Conservation (phyloP, 306 rosid species). For the Cicer arietinum region DNA sequence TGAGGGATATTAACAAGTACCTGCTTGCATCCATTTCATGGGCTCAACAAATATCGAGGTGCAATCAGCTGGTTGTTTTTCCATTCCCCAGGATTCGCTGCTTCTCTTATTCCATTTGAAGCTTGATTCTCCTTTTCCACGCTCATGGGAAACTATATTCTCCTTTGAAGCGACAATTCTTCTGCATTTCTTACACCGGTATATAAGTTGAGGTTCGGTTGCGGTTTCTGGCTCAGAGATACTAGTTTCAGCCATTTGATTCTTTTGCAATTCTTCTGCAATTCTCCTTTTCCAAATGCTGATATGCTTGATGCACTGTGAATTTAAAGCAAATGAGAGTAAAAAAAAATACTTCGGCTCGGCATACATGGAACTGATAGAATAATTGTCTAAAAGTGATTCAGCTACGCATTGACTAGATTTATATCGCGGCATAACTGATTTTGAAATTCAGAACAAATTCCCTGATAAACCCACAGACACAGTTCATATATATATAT, state of each 20-base stretch:
- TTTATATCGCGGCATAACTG: neutral
- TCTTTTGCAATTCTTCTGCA: neutral
- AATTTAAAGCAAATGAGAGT: conserved; percentile 28
- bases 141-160: conserved; percentile 66
- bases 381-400: neutral
- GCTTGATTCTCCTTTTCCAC: conserved; percentile 72
- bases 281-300: conserved; percentile 27
- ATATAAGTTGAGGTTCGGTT: conserved; percentile 54
- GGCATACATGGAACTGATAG: neutral
- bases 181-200: conserved; percentile 84
- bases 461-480: neutral
- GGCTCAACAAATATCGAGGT: conserved; percentile 85
- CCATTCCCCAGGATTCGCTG: conserved; percentile 43
- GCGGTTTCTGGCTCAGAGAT: conserved; percentile 50
- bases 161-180: conserved; percentile 78
- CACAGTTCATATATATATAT: neutral
- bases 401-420: neutral
- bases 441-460: neutral
- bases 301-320: conserved; percentile 28
- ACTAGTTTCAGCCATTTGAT: conserved; percentile 55
- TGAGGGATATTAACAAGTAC: conserved; percentile 45
- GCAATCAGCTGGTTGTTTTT: conserved; percentile 60
- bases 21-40: conserved; percentile 91
- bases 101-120: conserved; percentile 79
- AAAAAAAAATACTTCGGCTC: neutral